Evolutionary conservation across 352 stramenopile species (phyloP).

Genomic region (Phytophthora syringae): DNA sequence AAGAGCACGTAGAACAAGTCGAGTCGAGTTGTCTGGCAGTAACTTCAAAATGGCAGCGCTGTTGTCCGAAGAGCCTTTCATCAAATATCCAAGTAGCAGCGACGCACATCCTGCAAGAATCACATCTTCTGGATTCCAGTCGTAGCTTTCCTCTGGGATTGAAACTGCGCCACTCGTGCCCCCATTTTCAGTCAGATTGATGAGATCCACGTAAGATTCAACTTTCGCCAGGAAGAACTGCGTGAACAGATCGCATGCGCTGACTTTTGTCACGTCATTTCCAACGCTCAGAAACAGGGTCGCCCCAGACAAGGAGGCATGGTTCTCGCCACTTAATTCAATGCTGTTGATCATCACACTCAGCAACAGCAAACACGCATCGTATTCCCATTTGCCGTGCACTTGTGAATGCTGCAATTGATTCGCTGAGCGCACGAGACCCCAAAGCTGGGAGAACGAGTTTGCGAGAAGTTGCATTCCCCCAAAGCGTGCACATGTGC

Average conservation of each 20-base stretch:
- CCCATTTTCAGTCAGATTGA: slow-evolving; percentile 34
- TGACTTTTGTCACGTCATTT: not conserved
- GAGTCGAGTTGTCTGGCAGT: slow-evolving; percentile 55
- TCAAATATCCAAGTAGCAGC: slow-evolving; percentile 76
- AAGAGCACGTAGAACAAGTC: slow-evolving; percentile 59
- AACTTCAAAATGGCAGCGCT: slow-evolving; percentile 39
- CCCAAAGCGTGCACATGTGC: slow-evolving; percentile 39
- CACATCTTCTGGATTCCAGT: slow-evolving; percentile 77
- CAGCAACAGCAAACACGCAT: slow-evolving; percentile 61
- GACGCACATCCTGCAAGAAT: slow-evolving; percentile 74
- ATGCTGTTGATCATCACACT: slow-evolving; percentile 80
- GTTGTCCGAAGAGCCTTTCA: slow-evolving; percentile 56
- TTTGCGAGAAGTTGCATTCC: slow-evolving; percentile 55
- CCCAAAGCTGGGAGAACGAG: slow-evolving; percentile 50
- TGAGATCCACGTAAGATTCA: slow-evolving; percentile 57
- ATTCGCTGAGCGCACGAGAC: slow-evolving; percentile 3
- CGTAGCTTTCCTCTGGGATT: slow-evolving; percentile 30
- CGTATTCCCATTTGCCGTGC: slow-evolving; percentile 64
- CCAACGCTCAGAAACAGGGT: not conserved
- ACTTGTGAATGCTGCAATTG: not conserved
- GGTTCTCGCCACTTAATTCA: slow-evolving; percentile 66
- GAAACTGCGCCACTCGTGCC: slow-evolving; percentile 1
- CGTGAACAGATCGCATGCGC: slow-evolving; percentile 47
- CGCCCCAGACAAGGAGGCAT: slow-evolving; percentile 36
- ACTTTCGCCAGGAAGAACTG: slow-evolving; percentile 64